phyloP scores from a whole-genome alignment of 2,329 filamentous ascomycete genomes.

The Cladosporium velox region DNA sequence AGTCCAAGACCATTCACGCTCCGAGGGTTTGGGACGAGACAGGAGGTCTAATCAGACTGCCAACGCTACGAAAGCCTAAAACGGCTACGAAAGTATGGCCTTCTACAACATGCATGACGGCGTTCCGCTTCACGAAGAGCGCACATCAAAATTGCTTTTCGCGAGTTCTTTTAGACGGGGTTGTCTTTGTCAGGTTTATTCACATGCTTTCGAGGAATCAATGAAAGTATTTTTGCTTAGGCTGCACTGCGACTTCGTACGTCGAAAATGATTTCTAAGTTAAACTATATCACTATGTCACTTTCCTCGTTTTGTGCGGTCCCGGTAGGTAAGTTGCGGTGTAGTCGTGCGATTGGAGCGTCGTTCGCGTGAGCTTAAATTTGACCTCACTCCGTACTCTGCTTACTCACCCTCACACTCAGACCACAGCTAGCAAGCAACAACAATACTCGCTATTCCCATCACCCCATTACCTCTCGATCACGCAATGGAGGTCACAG shows the following conservation, averaged over 20 bases:
- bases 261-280: constrained; percentile 32
- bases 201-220: constrained; percentile 27
- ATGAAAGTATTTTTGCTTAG: constrained; percentile 36
- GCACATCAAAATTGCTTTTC: constrained; percentile 32
- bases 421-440: neutral
- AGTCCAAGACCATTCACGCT: constrained; percentile 28
- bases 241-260: constrained; percentile 36
- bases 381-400: constrained; percentile 15
- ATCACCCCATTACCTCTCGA: neutral
- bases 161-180: constrained; percentile 34
- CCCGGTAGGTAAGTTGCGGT: neutral
- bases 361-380: constrained; percentile 8
- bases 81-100: constrained; percentile 27
- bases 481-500: constrained; percentile 12
- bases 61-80: constrained; percentile 16
- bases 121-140: constrained; percentile 27
- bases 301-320: neutral
- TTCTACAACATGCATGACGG: constrained; percentile 31
- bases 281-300: constrained; percentile 22
- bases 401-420: neutral
- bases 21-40: constrained; percentile 21
- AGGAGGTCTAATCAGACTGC: constrained; percentile 11
- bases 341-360: neutral
- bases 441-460: neutral
- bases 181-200: constrained; percentile 25